Evolutionary conservation across 1,139 yeast species (phyloP), one percentile per base, ranked within the genome.

Genomic region (Sugiyamaella pinicola): DNA sequence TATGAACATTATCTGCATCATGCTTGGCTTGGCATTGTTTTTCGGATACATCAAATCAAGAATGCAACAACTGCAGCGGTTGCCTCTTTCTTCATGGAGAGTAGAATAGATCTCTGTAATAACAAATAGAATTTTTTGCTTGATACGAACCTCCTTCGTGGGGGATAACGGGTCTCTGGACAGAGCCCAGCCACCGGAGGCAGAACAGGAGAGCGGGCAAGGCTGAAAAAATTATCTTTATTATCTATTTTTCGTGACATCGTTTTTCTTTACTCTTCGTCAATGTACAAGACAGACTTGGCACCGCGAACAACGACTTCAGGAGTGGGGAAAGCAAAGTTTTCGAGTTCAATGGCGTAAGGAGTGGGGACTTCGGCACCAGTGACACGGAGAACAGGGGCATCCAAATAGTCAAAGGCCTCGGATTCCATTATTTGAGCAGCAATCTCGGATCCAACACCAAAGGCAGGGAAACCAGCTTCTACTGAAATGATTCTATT

Each of bases 361-460:
- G 99, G 99, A 64, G 99, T 95, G 72, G 99, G 99, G 35, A 91
- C 97, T 77, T 95, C 99, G 70, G 98, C 95, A 74, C 99, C 99
- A 57, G 99, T 95, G 68, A 91, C 95, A 81, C 99, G 89, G 77
- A 87, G 96, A 63, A 93, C 93, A 64, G 99, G 99, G 59, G 99
- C 96, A 74, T 95, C 99, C 73, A 95, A 83, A 82, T 90, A 88
- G 76, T 95, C 99, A 65, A 93, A 93, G 54, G 96, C 98, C 75
- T 91, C 98, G 53, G 96, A 84, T 78, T 95, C 99, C 97, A 93
- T 90, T 69, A 95, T 81, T 76, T 90, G 96, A 59, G 98, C 99
- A 71, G 93, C 84, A 68, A 95, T 87, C 80, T 95, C 99, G 53
- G 98, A 88, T 68, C 99, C 99, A 63, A 95, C 95, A 76, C 99